A percentile compares a stretch with the other conserved stretches of the same genome.
These are phyloP conservation scores for Carex littledalei DNA, from an alignment of 176 grass and related monocot species.

Conservation along the genomic window DNA sequence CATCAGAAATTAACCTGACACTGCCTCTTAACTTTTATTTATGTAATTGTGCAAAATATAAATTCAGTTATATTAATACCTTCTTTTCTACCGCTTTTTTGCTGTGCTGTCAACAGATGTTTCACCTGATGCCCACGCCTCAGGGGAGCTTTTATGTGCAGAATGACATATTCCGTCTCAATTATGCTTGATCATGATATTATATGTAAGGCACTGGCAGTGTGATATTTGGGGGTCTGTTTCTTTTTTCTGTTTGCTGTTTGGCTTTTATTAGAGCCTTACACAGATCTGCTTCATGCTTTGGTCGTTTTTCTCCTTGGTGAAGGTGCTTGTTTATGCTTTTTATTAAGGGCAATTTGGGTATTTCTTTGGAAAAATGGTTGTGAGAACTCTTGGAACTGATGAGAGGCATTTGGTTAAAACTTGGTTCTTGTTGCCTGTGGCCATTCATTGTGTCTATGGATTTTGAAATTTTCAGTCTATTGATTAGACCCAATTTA, in stretches of 20 bases:
- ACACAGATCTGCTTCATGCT: neutral
- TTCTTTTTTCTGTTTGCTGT: neutral
- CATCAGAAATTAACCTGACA: neutral
- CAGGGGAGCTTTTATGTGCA: slow-evolving; percentile 50
- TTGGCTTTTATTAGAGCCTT: neutral
- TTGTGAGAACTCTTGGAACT: slow-evolving; percentile 4
- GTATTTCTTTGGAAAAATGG: neutral
- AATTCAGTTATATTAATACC: neutral
- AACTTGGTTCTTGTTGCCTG: neutral
- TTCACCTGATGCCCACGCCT: slow-evolving; percentile 48
- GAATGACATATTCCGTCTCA: slow-evolving; percentile 62
- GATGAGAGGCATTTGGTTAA: slow-evolving; percentile 13
- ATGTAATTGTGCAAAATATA: neutral
- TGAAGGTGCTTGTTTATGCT: neutral
- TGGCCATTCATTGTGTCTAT: neutral
- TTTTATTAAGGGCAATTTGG: slow-evolving; percentile 5
- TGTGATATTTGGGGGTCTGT: neutral
- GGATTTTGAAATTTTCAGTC: neutral
- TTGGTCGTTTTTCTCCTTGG: neutral
- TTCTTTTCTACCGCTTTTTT: neutral
- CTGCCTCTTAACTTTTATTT: neutral
- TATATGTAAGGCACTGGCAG: neutral
- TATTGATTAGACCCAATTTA: neutral
- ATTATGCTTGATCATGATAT: slow-evolving; percentile 38
- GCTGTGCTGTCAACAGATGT: slow-evolving; percentile 36